These are phyloP conservation scores for Eucalyptus grandis DNA, from an alignment of 345 rosid species.

Conservation along the genomic window DNA sequence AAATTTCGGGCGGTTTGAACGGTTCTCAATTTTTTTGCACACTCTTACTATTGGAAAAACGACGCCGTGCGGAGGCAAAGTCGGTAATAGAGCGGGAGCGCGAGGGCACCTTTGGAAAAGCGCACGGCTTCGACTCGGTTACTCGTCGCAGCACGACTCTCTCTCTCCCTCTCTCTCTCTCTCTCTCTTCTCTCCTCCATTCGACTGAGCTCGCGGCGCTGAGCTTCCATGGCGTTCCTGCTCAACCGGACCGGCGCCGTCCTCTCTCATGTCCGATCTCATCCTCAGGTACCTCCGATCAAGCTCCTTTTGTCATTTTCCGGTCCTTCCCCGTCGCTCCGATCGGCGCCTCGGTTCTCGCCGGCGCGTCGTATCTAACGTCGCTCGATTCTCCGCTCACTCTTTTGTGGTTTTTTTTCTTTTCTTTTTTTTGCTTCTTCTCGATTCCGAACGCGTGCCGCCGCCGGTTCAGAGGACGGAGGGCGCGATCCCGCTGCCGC, in stretches of 20 bases:
- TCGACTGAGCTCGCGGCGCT: not conserved
- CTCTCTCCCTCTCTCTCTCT: not conserved
- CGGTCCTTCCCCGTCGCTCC: not conserved
- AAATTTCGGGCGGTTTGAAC: too few relatives aligned
- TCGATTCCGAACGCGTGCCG: not conserved
- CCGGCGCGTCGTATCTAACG: not conserved
- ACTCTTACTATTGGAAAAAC: not conserved
- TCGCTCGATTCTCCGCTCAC: not conserved
- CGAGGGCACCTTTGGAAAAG: not conserved
- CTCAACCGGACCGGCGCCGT: slow-evolving; percentile 26
- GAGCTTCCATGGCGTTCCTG: slow-evolving; percentile 44
- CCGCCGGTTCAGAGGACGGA: slow-evolving; percentile 15
- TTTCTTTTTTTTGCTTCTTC: not conserved
- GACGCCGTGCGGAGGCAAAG: not conserved
- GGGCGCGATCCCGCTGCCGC: slow-evolving; percentile 16
- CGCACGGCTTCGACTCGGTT: not conserved
- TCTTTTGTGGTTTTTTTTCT: not conserved
- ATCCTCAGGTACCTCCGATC: slow-evolving; percentile 31
- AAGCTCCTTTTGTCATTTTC: not conserved
- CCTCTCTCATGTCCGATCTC: slow-evolving; percentile 49
- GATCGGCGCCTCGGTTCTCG: not conserved
- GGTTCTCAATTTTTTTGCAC: rapidly evolving
- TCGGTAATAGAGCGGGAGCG: not conserved
- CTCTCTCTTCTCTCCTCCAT: not conserved
- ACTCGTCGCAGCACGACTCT: not conserved